A percentile compares a stretch with the other conserved stretches of the same genome.
phyloP scores from a whole-genome alignment of 2,329 filamentous ascomycete genomes.

The Ilyonectria mors-panacis region DNA sequence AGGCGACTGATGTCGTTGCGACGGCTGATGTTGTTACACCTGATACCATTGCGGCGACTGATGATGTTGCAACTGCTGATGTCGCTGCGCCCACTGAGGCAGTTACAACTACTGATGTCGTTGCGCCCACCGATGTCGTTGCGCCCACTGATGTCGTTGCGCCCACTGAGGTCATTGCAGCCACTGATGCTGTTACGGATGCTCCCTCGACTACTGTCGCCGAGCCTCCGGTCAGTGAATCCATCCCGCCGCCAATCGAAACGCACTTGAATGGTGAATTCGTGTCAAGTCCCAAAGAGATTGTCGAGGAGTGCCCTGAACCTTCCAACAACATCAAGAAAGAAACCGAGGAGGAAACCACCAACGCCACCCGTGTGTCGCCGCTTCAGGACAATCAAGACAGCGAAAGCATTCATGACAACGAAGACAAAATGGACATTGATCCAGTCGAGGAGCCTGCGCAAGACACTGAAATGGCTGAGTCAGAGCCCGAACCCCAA shows the following conservation, averaged over 20 bases:
- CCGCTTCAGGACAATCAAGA: slow-evolving; percentile 14
- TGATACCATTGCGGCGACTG: background rate
- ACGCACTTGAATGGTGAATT: slow-evolving; percentile 30
- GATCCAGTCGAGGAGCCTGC: slow-evolving; percentile 30
- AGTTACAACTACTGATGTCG: background rate
- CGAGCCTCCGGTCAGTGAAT: slow-evolving; percentile 28
- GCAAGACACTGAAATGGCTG: slow-evolving; percentile 41
- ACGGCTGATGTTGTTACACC: background rate
- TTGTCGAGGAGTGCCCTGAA: slow-evolving; percentile 21
- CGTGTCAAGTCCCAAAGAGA: slow-evolving; percentile 1
- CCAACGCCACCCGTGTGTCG: slow-evolving; percentile 25
- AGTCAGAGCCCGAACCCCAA: slow-evolving; percentile 10
- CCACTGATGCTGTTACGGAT: background rate
- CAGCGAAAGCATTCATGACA: background rate
- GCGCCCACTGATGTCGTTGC: background rate
- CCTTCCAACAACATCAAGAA: slow-evolving; percentile 33
- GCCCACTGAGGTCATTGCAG: background rate
- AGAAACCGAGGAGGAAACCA: slow-evolving; percentile 28
- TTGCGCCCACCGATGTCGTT: background rate
- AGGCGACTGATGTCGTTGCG: too few species aligned
- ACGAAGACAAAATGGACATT: slow-evolving; percentile 38
- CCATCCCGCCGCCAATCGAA: slow-evolving; percentile 20
- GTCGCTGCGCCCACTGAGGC: background rate
- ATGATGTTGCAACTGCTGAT: background rate
- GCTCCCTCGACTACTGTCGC: background rate